Percentiles rank a stretch among this genome's conserved stretches.
phyloP scores from a whole-genome alignment of 2,329 filamentous ascomycete genomes.

The Teratosphaeria epicoccoides region DNA sequence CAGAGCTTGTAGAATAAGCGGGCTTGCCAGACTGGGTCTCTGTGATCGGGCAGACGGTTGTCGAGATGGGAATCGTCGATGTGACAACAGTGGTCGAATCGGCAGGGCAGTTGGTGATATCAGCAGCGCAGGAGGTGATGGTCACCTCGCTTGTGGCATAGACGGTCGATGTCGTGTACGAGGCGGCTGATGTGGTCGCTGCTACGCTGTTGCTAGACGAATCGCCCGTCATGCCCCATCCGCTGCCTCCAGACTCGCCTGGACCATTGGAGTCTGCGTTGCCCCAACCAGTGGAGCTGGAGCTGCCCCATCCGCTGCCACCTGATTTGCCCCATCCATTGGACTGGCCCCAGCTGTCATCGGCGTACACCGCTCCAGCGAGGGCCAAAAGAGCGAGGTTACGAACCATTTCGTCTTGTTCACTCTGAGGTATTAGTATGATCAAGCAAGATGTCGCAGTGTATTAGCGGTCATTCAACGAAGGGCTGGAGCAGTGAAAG shows the following conservation, averaged over 20 bases:
- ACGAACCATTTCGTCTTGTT: background rate
- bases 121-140: conserved; percentile 14
- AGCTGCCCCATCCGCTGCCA: background rate
- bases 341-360: background rate
- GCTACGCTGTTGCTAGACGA: background rate
- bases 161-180: conserved; percentile 12
- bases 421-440: background rate
- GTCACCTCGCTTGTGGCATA: conserved; percentile 11
- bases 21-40: conserved; percentile 48
- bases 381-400: conserved; percentile 1
- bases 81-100: conserved; percentile 22
- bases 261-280: background rate
- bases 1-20: background rate
- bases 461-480: background rate
- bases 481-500: conserved; percentile 2
- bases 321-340: background rate
- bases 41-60: conserved; percentile 54
- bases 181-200: background rate
- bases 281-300: background rate
- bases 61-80: conserved; percentile 27
- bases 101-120: conserved; percentile 15
- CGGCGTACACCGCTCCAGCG: background rate
- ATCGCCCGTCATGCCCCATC: background rate
- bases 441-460: background rate
- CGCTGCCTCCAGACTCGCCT: background rate